A percentile compares a stretch with the other conserved stretches of the same genome.
Evolutionary conservation across 2,329 filamentous ascomycete species (phyloP).

Genomic region (Fusarium tjaetaba): DNA sequence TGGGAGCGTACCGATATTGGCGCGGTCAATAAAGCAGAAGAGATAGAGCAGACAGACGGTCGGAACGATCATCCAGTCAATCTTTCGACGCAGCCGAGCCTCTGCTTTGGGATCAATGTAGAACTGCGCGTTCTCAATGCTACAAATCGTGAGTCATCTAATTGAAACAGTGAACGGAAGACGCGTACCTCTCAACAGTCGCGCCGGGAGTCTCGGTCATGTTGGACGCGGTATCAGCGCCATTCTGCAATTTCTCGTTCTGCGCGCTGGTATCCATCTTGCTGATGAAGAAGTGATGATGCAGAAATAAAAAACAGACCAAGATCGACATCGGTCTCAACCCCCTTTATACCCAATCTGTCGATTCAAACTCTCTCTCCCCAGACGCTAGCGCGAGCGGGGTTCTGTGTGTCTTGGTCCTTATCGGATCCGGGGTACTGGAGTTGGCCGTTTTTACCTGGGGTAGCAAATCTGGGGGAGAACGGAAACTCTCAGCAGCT

Average conservation of each 20-base stretch:
- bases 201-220: neutral
- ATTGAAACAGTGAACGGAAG: fast-evolving
- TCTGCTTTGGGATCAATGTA: conserved; percentile 18
- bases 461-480: conserved; percentile 2
- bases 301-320: neutral
- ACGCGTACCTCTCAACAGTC: conserved; percentile 1
- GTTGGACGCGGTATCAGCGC: conserved; percentile 9
- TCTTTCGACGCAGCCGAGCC: conserved; percentile 15
- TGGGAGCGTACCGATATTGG: conserved; percentile 20
- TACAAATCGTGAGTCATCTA: neutral
- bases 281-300: too few relatives aligned
- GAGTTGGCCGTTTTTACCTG: neutral
- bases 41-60: conserved; percentile 58
- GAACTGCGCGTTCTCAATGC: conserved; percentile 9
- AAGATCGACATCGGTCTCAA: neutral
- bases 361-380: neutral
- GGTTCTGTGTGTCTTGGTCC: neutral
- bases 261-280: neutral
- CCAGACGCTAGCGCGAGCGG: neutral
- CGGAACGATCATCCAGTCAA: conserved; percentile 25
- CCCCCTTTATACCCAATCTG: conserved; percentile 2
- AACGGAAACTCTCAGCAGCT: neutral
- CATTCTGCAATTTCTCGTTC: conserved; percentile 15
- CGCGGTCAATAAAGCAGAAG: conserved; percentile 73
- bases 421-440: conserved; percentile 10